phyloP scores from a whole-genome alignment of 148 eudicot genomes.

The Salicornia ramosissima region DNA sequence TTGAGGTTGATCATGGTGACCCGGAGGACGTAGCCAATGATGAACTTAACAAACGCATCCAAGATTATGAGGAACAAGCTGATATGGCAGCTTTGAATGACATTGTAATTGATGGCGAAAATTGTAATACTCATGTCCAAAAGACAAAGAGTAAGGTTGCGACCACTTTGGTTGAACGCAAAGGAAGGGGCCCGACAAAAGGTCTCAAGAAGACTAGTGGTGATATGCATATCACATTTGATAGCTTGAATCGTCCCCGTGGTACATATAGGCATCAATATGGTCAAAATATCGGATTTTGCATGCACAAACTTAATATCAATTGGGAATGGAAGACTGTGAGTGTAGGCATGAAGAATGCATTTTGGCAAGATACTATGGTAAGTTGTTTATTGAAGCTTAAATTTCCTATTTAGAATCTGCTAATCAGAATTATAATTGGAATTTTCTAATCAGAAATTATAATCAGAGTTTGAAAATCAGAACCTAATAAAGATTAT shows the following conservation, averaged over 20 bases:
- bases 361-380: conserved; percentile 7
- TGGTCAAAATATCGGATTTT: conserved; percentile 4
- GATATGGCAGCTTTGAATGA: not conserved
- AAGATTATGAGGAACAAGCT: not conserved
- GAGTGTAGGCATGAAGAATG: not conserved
- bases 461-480: too few relatives aligned
- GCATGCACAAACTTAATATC: not conserved
- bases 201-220: too few relatives aligned
- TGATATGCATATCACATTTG: too few relatives aligned
- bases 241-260: too few relatives aligned
- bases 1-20: too few relatives aligned
- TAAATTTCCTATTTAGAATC: too few relatives aligned
- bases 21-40: too few relatives aligned
- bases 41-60: too few relatives aligned
- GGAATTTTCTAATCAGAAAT: too few relatives aligned
- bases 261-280: not conserved
- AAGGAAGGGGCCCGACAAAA: too few relatives aligned
- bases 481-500: too few relatives aligned
- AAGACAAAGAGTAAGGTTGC: not conserved
- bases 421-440: too few relatives aligned
- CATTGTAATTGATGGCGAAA: not conserved
- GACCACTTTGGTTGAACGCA: not conserved
- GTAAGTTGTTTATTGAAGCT: not conserved
- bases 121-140: not conserved
- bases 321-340: conserved; percentile 9